A percentile compares a stretch with the other conserved stretches of the same genome.
These are phyloP conservation scores for Claviceps quebecensis DNA, from an alignment of 2,329 filamentous ascomycete species.

Conservation along the genomic window DNA sequence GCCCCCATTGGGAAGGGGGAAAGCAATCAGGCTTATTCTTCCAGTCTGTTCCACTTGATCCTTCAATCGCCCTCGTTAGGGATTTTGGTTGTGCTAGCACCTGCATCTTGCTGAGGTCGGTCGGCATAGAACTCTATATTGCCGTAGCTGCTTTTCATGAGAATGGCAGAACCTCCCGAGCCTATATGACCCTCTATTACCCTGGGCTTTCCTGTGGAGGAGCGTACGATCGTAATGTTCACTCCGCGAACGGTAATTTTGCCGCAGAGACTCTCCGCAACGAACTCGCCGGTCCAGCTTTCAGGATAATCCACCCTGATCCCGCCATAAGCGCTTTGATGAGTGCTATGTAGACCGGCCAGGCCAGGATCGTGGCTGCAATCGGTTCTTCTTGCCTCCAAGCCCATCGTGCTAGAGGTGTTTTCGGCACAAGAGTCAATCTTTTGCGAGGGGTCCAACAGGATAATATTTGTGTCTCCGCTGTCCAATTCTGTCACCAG, in stretches of 20 bases:
- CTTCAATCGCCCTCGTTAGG: no score
- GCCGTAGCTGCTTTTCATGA: slow-evolving; percentile 19
- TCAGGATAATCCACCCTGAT: slow-evolving; percentile 30
- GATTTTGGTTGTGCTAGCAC: no score
- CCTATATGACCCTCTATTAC: slow-evolving; percentile 28
- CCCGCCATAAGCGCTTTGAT: slow-evolving; percentile 30
- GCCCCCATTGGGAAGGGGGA: no score
- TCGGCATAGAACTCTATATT: slow-evolving; percentile 10
- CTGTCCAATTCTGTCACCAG: slow-evolving; percentile 31
- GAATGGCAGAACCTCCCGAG: slow-evolving; percentile 18
- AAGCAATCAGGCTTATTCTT: no score
- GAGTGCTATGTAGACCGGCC: slow-evolving; percentile 24
- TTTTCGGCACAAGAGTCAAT: no score
- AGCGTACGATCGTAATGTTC: slow-evolving; percentile 24
- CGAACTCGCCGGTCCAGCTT: slow-evolving; percentile 34
- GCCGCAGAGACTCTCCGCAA: slow-evolving; percentile 26
- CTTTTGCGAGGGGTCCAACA: slow-evolving; percentile 7
- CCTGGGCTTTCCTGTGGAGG: slow-evolving; percentile 20
- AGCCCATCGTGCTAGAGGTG: no score
- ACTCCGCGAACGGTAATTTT: slow-evolving; percentile 25
- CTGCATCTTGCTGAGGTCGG: no score
- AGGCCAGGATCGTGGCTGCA: slow-evolving; percentile 9
- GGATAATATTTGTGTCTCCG: slow-evolving; percentile 23
- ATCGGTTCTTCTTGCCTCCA: no score
- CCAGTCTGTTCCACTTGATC: no score